A percentile compares a stretch with the other conserved stretches of the same genome.
Conservation (phyloP, 2,329 filamentous ascomycete species). For the Trichoderma breve region DNA sequence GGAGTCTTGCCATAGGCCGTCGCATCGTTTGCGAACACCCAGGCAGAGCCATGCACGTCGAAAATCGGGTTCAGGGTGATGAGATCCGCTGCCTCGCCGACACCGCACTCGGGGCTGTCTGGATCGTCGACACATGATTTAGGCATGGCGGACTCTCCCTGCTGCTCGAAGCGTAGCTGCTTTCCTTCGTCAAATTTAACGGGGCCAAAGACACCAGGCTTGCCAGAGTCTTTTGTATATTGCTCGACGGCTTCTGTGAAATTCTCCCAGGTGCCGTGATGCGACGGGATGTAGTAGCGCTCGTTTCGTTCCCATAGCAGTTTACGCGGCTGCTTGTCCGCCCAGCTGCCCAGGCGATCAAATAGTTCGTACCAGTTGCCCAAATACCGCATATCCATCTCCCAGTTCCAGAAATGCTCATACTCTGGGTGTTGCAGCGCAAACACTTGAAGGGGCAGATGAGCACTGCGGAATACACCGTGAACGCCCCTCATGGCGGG, state of each 20-base stretch:
- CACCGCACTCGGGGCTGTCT: slow-evolving; percentile 56
- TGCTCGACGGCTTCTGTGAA: slow-evolving; percentile 64
- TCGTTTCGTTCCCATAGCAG: slow-evolving; percentile 76
- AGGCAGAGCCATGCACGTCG: slow-evolving; percentile 67
- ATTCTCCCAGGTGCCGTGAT: slow-evolving; percentile 70
- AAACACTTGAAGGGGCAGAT: slow-evolving; percentile 64
- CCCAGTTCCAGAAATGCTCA: slow-evolving; percentile 68
- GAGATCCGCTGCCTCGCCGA: slow-evolving; percentile 70
- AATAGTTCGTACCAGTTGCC: slow-evolving; percentile 73
- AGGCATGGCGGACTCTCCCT: slow-evolving; percentile 53
- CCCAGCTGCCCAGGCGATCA: slow-evolving; percentile 64
- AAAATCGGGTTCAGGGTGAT: slow-evolving; percentile 78
- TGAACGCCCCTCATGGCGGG: slow-evolving; percentile 59
- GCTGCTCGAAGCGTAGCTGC: slow-evolving; percentile 50
- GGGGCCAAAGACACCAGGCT: slow-evolving; percentile 68
- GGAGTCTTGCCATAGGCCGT: slow-evolving; percentile 62
- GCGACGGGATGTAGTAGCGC: slow-evolving; percentile 71
- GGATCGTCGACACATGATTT: slow-evolving; percentile 53
- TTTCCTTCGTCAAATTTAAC: slow-evolving; percentile 49
- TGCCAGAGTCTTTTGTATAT: slow-evolving; percentile 53
- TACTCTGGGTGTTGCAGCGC: slow-evolving; percentile 63
- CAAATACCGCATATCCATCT: slow-evolving; percentile 65
- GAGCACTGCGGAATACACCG: slow-evolving; percentile 66
- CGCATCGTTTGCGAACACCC: slow-evolving; percentile 69
- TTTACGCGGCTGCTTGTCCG: slow-evolving; percentile 63